Evolutionary conservation across 2,329 filamentous ascomycete genomes (phyloP).

Genomic region (Drechslerella coelobrocha): DNA sequence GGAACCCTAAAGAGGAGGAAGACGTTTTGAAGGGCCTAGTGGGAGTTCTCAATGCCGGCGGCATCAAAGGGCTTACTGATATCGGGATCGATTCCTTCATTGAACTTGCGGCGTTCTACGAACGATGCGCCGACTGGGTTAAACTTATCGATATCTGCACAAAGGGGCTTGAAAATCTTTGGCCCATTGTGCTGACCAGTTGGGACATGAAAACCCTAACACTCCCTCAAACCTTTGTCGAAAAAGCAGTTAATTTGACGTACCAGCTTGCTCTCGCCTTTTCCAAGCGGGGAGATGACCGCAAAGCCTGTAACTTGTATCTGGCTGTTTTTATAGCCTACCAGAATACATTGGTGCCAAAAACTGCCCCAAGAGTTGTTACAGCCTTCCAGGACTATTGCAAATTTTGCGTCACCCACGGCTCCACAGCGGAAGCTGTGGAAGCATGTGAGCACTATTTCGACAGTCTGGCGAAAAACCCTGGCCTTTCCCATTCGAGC

Average conservation of each 20-base stretch:
- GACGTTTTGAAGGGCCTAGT: conserved; percentile 21
- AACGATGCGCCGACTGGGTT: conserved; percentile 8
- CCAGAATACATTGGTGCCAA: conserved; percentile 36
- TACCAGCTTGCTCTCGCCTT: conserved; percentile 14
- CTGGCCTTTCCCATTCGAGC: conserved; percentile 23
- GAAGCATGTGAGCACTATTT: conserved; percentile 18
- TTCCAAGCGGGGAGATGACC: conserved; percentile 10
- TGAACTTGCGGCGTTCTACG: conserved; percentile 24
- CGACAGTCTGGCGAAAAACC: conserved; percentile 14
- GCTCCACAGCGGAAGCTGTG: conserved; percentile 8
- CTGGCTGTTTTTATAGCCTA: conserved; percentile 19
- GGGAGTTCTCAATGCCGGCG: conserved; percentile 24
- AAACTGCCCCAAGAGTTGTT: conserved; percentile 21
- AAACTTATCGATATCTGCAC: background rate
- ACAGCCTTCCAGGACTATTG: conserved; percentile 30
- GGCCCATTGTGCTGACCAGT: conserved; percentile 14
- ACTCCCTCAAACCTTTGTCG: conserved; percentile 17
- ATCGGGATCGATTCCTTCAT: conserved; percentile 33
- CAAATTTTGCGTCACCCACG: conserved; percentile 16
- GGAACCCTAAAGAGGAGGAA: conserved; percentile 32
- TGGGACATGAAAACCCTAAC: conserved; percentile 8
- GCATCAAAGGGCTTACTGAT: background rate
- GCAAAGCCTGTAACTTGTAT: conserved; percentile 27
- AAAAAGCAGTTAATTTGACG: conserved; percentile 22
- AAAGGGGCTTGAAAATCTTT: conserved; percentile 8